Evolutionary conservation across 169 alveolate genomes (phyloP).

Genomic region (Cryptosporidium felis): DNA sequence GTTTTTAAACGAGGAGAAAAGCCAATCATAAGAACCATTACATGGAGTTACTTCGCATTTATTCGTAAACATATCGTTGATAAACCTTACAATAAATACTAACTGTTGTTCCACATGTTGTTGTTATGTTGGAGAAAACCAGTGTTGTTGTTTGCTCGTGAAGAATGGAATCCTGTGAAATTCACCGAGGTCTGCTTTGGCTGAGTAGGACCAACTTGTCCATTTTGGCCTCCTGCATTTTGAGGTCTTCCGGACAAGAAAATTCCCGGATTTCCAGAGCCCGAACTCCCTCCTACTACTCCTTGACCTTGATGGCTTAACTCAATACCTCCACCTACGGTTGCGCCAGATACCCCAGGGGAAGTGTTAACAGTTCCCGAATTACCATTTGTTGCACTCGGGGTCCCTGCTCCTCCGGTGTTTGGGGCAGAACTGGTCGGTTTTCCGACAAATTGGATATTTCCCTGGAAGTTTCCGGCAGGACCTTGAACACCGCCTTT

Average conservation of each 20-base stretch:
- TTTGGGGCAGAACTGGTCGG: neutral
- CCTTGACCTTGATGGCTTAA: neutral
- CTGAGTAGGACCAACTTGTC: constrained; percentile 14
- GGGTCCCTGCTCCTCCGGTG: neutral
- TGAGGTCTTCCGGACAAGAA: constrained; percentile 32
- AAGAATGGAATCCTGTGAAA: constrained; percentile 57
- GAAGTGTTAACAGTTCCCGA: constrained; percentile 12
- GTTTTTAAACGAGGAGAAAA: no score
- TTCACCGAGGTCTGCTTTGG: constrained; percentile 21
- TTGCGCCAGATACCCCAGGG: constrained; percentile 18
- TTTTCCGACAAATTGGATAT: neutral
- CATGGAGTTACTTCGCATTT: no score
- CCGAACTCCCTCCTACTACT: neutral
- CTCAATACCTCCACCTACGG: constrained; percentile 6
- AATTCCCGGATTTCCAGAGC: neutral
- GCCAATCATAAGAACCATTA: no score
- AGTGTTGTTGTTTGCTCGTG: constrained; percentile 23
- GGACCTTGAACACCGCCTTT: neutral
- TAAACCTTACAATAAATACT: no score
- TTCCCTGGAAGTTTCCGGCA: constrained; percentile 1
- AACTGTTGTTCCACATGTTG: constrained; percentile 57
- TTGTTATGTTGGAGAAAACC: constrained; percentile 47
- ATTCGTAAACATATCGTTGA: no score
- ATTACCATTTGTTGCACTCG: neutral
- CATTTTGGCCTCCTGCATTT: neutral